phyloP scores from a whole-genome alignment of 331 rosid species.

The Dryas integrifolia region DNA sequence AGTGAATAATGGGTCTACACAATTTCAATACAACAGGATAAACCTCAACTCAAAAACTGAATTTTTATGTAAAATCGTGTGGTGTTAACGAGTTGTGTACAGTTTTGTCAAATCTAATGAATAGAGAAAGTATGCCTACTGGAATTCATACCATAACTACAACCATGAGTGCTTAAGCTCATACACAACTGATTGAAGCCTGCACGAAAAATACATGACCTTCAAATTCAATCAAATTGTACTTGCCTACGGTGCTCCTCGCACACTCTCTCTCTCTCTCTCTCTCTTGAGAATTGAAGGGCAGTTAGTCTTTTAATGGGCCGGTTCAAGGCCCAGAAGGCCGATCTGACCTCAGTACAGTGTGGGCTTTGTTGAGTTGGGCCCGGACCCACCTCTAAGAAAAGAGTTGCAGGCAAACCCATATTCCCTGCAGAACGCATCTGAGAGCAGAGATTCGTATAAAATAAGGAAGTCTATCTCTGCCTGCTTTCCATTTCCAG shows the following conservation, averaged over 20 bases:
- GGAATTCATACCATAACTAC: neutral
- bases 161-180: neutral
- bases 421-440: neutral
- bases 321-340: neutral
- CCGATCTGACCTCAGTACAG: neutral
- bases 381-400: neutral
- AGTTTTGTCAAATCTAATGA: no score
- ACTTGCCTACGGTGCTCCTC: no score
- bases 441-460: neutral
- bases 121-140: no score
- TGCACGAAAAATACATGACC: neutral
- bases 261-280: no score
- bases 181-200: neutral
- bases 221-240: no score
- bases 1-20: no score
- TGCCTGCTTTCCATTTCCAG: neutral
- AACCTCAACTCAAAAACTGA: no score
- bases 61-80: no score
- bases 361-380: neutral
- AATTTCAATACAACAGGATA: no score
- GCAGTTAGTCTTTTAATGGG: neutral
- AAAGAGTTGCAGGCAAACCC: neutral
- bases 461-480: neutral
- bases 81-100: no score
- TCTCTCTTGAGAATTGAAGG: neutral